Base-by-base conservation (phyloP, 306 rosid genomes). In the Sphenostylis stenocarpa region DNA sequence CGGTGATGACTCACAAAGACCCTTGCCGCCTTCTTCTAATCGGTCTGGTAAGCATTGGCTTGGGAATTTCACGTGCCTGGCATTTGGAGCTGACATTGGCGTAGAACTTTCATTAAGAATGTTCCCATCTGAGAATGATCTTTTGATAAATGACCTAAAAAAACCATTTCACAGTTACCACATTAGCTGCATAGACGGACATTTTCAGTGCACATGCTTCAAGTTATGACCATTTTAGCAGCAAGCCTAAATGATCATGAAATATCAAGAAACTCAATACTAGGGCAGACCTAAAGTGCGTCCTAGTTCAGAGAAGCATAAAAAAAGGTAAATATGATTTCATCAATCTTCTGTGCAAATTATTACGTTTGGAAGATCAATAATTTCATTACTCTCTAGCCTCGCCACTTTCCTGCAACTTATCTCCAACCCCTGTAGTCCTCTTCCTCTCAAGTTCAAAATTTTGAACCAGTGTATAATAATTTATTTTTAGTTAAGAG, bases 41-140 rank as follows among this genome's bases (percentile, higher is more conserved):
- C 68, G 87, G 19, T 71, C 78, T 24, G 86, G 77, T 72, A 87
- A 77, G 73, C 38, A 75, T 43, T 80, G 61, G 67, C 77, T 81
- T 21, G 86, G 60, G 74, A 70, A 83, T 31, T 81, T 84, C 75
- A 72, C 91, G 15, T 78, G 85, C 88, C 69, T 85, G 69, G 83
- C 83, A 73, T 86, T 80, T 68, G 89, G 12, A 55, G 86, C 83
- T 66, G 90, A 87, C 70, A 83, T 63, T 52, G 97, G 91, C 41
- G 95, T 83, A 82, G 86, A 73, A 81, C 79, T 86, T 67, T 80
- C 89, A 16, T 0, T 79, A 76, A 86, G 97, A 84, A 95, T 90
- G 83, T 84, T 89, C 76, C 98, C 96, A 82, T 92, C 97, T n/a
- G 97, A 95, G 47, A 90, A 84, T 67, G 92, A 88, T 84, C 97